Conservation (phyloP, 352 stramenopile genomes). For the Achlya hypogyna region DNA sequence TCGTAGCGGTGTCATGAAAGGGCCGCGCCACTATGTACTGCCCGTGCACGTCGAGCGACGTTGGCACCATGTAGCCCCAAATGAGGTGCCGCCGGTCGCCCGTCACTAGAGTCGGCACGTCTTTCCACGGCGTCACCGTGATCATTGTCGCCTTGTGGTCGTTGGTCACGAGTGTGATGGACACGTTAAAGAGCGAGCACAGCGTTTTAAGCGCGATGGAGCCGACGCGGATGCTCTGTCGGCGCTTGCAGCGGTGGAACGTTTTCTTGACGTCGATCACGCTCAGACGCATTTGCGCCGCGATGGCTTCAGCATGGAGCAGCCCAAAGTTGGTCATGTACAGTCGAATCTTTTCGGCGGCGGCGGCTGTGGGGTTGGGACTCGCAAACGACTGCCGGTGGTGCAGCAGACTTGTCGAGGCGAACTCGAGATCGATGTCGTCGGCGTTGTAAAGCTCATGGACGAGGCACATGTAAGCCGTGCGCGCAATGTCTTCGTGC, state of each 20-base stretch:
- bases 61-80: slow-evolving; percentile 67
- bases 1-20: neutral
- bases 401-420: neutral
- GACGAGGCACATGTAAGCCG: slow-evolving; percentile 8
- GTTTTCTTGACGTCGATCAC: slow-evolving; percentile 68
- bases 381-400: neutral
- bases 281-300: slow-evolving; percentile 39
- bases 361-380: neutral
- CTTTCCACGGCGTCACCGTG: slow-evolving; percentile 41
- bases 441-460: neutral
- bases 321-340: slow-evolving; percentile 63
- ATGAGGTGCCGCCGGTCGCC: slow-evolving; percentile 45
- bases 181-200: slow-evolving; percentile 64
- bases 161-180: slow-evolving; percentile 67
- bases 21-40: slow-evolving; percentile 51
- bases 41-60: slow-evolving; percentile 51
- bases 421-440: slow-evolving; percentile 7
- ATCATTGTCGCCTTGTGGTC: slow-evolving; percentile 65
- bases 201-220: slow-evolving; percentile 59
- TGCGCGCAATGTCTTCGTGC: neutral
- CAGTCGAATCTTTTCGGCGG: slow-evolving; percentile 32
- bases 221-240: slow-evolving; percentile 44
- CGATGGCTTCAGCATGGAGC: slow-evolving; percentile 46
- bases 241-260: slow-evolving; percentile 64
- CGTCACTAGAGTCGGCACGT: slow-evolving; percentile 37